Evolutionary conservation across 768 basidiomycete genomes (phyloP).

Genomic region (Amanita rimosa): DNA sequence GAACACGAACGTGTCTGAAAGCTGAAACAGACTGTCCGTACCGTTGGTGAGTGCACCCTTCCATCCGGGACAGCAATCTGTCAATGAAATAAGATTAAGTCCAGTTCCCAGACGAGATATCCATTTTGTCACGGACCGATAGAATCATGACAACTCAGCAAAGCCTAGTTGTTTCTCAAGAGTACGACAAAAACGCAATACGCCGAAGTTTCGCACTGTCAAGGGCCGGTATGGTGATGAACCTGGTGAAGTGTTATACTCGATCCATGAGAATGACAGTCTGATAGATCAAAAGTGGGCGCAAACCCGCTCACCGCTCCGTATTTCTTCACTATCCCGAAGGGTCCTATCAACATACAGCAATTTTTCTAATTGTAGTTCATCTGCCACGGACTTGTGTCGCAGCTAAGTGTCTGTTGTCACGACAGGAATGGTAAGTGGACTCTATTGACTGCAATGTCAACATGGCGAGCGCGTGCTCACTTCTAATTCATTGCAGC

Average conservation of each 20-base stretch:
- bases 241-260: background rate
- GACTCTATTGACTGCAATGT: no score
- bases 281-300: background rate
- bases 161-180: background rate
- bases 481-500: background rate
- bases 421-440: no score
- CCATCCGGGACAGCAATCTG: background rate
- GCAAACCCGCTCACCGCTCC: background rate
- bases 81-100: background rate
- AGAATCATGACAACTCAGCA: background rate
- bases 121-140: no score
- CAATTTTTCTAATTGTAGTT: no score
- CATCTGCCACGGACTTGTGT: no score
- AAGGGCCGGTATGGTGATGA: background rate
- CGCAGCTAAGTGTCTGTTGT: no score
- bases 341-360: no score
- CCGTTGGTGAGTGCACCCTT: background rate
- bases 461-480: background rate
- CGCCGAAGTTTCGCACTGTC: background rate
- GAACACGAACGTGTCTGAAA: no score
- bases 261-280: background rate
- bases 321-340: background rate
- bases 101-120: background rate
- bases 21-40: background rate
- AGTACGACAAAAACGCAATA: background rate